These are phyloP conservation scores for Citrus mangshanensis DNA, from an alignment of 345 rosid genomes.

Conservation along the genomic window DNA sequence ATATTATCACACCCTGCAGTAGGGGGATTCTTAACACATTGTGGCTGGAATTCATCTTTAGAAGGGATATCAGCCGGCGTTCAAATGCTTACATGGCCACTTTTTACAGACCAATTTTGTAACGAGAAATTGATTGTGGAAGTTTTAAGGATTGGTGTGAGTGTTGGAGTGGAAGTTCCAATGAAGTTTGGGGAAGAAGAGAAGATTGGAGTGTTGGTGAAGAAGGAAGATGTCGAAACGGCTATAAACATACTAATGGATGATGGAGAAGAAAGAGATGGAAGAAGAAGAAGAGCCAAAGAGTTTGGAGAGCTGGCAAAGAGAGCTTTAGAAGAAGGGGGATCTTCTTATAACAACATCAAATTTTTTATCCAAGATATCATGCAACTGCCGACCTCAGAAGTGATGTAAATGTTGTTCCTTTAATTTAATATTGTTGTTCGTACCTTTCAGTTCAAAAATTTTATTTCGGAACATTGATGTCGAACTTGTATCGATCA, in stretches of 20 bases:
- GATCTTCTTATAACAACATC: neutral
- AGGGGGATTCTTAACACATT: slow-evolving; percentile 28
- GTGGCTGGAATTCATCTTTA: slow-evolving; percentile 14
- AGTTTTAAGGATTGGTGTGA: too few relatives aligned
- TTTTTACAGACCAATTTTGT: too few relatives aligned
- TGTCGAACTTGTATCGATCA: neutral
- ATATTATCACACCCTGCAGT: slow-evolving; percentile 23
- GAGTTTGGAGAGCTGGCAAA: neutral
- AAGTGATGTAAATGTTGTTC: too few relatives aligned
- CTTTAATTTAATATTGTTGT: too few relatives aligned
- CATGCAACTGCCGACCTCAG: too few relatives aligned
- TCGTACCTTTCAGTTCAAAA: too few relatives aligned
- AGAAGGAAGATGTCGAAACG: neutral
- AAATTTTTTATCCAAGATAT: neutral
- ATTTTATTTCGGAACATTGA: too few relatives aligned
- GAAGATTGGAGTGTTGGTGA: neutral
- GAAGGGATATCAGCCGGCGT: slow-evolving; percentile 19
- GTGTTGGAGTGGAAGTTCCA: too few relatives aligned
- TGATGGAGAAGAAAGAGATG: neutral
- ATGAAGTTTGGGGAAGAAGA: too few relatives aligned
- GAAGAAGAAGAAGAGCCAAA: neutral
- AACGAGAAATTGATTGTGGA: too few relatives aligned
- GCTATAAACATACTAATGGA: neutral
- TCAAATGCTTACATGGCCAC: slow-evolving; percentile 14
- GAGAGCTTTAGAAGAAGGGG: neutral